Evolutionary conservation across 1,139 yeast genomes (phyloP), one percentile per base, ranked within the genome.

Genomic region (Saccharomyces hybrid): DNA sequence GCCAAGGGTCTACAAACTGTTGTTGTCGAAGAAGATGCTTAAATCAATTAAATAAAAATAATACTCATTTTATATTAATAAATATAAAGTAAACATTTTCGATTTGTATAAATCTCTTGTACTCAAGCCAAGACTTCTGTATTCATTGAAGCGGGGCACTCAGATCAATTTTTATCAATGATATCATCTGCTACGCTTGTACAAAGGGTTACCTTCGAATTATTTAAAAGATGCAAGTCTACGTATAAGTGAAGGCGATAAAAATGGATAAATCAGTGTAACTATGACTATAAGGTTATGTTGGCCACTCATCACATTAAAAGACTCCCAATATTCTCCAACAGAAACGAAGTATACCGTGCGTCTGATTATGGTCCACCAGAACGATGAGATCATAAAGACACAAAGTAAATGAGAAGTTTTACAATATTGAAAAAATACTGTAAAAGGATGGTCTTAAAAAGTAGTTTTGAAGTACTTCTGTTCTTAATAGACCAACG

Each of bases 1-100:
- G 84, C 89, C 79, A 93, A 93, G 86, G 98, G 98, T 81, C 88
- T 93, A 78, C 86, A 90, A 81, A 93, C 99, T 78, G 87, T 83
- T 78, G 97, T 90, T 75, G 93, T 93, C 76, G 96, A 89, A 77
- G 95, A 84, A 69, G 89, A 84, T 75, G 87, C 81, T 75, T 80
- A 79, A 78, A 69, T 72, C 65, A 56, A 54, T 57, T 54, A 59
- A 54, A 57, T 54, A 34, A 41, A 68, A 62, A 60, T 46, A 46
- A 31, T 47, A 28, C 46, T 49, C 47, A 44, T 63, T 48, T 53
- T 48, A 49, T 52, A 53, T 47, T 54, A 52, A 30, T 49, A 38
- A 48, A 27, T 49, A 28, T 32, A 47, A 50, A 55, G 54, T 57
- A 54, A 49, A 51, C 50, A 50, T 54, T 54, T 50, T 51, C 44